A percentile compares a stretch with the other conserved stretches of the same genome.
Conservation (phyloP, 2,329 filamentous ascomycete species). For the Cladobotryum protrusum region DNA sequence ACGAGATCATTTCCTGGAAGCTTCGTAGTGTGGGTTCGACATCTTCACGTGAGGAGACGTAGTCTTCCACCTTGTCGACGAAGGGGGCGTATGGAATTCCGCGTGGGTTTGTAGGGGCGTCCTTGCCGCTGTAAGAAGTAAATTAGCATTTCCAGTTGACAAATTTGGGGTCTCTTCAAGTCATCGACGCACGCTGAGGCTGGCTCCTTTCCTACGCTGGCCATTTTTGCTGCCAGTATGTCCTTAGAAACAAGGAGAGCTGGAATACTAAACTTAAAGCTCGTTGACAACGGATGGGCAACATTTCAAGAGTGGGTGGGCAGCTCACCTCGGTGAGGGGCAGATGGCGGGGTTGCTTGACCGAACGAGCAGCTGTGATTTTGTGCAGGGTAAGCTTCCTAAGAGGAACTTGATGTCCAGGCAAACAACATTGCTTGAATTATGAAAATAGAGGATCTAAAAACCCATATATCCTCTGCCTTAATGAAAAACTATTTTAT, state of each 20-base stretch:
- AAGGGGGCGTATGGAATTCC: slow-evolving; percentile 81
- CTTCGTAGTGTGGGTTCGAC: slow-evolving; percentile 75
- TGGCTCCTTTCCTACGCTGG: slow-evolving; percentile 34
- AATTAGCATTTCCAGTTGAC: slow-evolving; percentile 3
- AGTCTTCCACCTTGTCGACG: slow-evolving; percentile 84
- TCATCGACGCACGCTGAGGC: slow-evolving; percentile 26
- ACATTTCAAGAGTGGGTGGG: slow-evolving; percentile 26
- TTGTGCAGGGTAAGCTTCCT: not conserved
- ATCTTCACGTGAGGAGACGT: slow-evolving; percentile 69
- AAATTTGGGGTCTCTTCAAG: not conserved
- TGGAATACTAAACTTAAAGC: no score
- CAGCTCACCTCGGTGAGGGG: slow-evolving; percentile 23
- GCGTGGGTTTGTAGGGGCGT: slow-evolving; percentile 64
- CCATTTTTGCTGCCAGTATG: slow-evolving; percentile 28
- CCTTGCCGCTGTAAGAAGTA: slow-evolving; percentile 29
- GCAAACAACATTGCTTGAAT: no score
- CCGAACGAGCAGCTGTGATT: not conserved
- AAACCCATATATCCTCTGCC: no score
- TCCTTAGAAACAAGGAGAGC: slow-evolving; percentile 9
- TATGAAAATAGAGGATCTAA: no score
- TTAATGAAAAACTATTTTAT: no score
- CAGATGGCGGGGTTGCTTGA: slow-evolving; percentile 21
- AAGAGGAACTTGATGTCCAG: no score
- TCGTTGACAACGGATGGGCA: slow-evolving; percentile 14
- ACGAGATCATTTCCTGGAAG: slow-evolving; percentile 94